Conservation (phyloP, 2,329 filamentous ascomycete species). For the Fusarium liriodendri region DNA sequence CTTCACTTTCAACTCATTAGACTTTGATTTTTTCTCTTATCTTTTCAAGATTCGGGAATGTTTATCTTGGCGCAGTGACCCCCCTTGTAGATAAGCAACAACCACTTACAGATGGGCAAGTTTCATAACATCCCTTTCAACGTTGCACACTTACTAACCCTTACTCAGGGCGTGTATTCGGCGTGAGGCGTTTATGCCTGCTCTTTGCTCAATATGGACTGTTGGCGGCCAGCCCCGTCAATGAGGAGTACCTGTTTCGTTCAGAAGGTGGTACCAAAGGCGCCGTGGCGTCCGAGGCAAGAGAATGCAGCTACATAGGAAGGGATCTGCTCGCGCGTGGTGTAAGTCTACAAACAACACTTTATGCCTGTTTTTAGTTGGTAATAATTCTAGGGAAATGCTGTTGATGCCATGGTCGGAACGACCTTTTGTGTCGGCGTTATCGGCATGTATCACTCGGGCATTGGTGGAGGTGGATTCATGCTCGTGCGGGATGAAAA, state of each 20-base stretch:
- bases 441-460: slow-evolving; percentile 81
- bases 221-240: slow-evolving; percentile 17
- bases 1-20: not conserved
- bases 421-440: slow-evolving; percentile 82
- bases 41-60: not conserved
- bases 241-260: slow-evolving; percentile 24
- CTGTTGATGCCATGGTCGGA: slow-evolving; percentile 80
- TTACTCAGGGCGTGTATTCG: not conserved
- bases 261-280: slow-evolving; percentile 53
- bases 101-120: slow-evolving; percentile 7
- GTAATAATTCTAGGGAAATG: slow-evolving; percentile 67
- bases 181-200: slow-evolving; percentile 12
- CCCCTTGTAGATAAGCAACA: not conserved
- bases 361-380: not conserved
- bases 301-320: slow-evolving; percentile 76
- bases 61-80: not conserved
- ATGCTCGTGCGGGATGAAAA: slow-evolving; percentile 79
- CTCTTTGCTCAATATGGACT: slow-evolving; percentile 22
- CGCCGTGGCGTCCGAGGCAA: slow-evolving; percentile 77
- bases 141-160: slow-evolving; percentile 3
- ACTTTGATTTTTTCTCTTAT: not conserved
- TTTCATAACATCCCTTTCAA: not conserved
- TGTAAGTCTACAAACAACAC: slow-evolving; percentile 49
- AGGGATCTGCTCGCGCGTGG: slow-evolving; percentile 68
- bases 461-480: slow-evolving; percentile 92